Evolutionary conservation across 1,139 yeast species (phyloP).

Genomic region (Yarrowia galli): DNA sequence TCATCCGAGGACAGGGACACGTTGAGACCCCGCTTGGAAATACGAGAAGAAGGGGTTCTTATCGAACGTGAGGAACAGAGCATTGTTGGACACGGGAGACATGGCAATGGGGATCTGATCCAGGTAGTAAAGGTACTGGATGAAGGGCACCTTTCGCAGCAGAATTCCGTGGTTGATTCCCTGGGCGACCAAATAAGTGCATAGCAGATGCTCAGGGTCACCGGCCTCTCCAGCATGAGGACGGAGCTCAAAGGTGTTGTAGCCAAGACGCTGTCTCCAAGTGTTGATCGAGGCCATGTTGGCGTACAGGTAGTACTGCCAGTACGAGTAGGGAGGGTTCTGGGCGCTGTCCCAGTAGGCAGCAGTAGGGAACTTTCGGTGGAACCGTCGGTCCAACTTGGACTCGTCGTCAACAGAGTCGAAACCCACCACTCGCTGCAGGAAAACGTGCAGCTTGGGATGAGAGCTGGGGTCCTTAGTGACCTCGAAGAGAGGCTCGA

Average conservation of each 20-base stretch:
- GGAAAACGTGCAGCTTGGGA: slow-evolving; percentile 85
- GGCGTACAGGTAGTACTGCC: slow-evolving; percentile 85
- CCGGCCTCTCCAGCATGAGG: slow-evolving; percentile 99
- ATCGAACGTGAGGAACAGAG: slow-evolving; percentile 91
- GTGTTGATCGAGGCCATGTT: slow-evolving; percentile 85
- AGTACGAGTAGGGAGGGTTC: slow-evolving; percentile 98
- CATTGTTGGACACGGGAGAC: slow-evolving; percentile 97
- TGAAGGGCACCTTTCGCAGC: slow-evolving; percentile 89
- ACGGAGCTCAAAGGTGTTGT: slow-evolving; percentile 87
- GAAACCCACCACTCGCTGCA: slow-evolving; percentile 95
- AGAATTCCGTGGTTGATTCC: slow-evolving; percentile 95
- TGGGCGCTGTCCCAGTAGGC: slow-evolving; percentile 74
- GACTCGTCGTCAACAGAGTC: slow-evolving; percentile 99
- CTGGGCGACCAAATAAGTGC: slow-evolving; percentile 88
- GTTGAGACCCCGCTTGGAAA: slow-evolving; percentile 89
- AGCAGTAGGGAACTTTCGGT: slow-evolving; percentile 83
- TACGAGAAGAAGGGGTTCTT: slow-evolving; percentile 90
- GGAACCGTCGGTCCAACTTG: slow-evolving; percentile 81
- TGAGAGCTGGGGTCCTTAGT: slow-evolving; percentile 81
- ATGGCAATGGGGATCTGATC: slow-evolving; percentile 98
- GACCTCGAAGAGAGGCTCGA: slow-evolving; percentile 92
- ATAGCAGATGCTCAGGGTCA: slow-evolving; percentile 93
- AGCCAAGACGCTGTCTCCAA: slow-evolving; percentile 75
- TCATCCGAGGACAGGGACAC: slow-evolving; percentile 94
- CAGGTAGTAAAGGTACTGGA: slow-evolving; percentile 89